Percentiles rank a stretch among this genome's conserved stretches.
phyloP scores from a whole-genome alignment of 1,139 yeast species.

The Yamadazyma mexicana region DNA sequence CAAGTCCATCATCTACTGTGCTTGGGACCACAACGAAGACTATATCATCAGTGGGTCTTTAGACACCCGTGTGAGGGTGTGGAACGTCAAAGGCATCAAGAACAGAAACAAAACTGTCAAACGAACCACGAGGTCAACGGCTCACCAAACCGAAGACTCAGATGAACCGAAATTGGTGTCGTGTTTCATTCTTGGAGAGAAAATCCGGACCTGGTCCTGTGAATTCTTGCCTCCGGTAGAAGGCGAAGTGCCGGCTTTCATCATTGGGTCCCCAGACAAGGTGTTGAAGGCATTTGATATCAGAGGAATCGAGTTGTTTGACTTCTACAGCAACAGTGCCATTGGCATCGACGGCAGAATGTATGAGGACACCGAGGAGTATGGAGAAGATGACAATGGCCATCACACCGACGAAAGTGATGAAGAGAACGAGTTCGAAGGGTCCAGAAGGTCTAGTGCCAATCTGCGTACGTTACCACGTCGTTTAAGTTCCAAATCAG shows the following conservation, averaged over 20 bases:
- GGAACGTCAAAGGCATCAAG: conserved; percentile 51
- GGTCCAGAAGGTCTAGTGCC: neutral
- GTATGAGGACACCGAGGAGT: conserved; percentile 12
- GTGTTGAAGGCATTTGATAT: conserved; percentile 63
- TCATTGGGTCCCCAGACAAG: conserved; percentile 79
- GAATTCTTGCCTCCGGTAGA: conserved; percentile 59
- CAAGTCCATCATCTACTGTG: conserved; percentile 66
- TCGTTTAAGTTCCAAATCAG: neutral
- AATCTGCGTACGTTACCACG: neutral
- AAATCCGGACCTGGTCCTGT: conserved; percentile 59
- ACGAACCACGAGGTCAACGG: conserved; percentile 17
- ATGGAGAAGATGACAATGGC: conserved; percentile 27
- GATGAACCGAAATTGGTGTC: conserved; percentile 23
- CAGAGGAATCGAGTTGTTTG: conserved; percentile 42
- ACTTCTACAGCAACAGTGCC: conserved; percentile 39
- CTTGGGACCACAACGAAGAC: conserved; percentile 74
- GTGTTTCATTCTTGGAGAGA: conserved; percentile 43
- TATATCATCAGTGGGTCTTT: conserved; percentile 66
- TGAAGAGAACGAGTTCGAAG: conserved; percentile 2
- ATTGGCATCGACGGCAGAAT: conserved; percentile 21
- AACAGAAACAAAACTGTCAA: conserved; percentile 19
- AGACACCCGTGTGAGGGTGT: conserved; percentile 65
- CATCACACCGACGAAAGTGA: conserved; percentile 10
- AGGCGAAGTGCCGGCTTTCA: conserved; percentile 48
- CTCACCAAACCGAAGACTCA: conserved; percentile 12